These are phyloP conservation scores for Leucosporidium scottii DNA, from an alignment of 768 basidiomycete species.

Conservation along the genomic window DNA sequence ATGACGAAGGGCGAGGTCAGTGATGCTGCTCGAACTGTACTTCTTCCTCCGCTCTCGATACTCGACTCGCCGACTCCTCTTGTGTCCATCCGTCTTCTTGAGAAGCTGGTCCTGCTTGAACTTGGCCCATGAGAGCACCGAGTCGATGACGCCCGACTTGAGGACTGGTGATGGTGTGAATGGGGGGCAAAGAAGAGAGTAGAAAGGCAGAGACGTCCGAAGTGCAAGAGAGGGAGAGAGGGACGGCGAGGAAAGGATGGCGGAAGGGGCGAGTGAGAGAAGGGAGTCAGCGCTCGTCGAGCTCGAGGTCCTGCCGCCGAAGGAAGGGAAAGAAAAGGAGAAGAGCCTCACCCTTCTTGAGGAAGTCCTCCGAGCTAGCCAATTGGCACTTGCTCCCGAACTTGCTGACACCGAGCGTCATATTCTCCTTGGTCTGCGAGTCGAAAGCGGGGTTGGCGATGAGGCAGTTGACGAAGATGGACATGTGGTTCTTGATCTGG, in stretches of 20 bases:
- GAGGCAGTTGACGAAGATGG: slow-evolving; percentile 91
- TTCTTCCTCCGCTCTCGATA: background rate
- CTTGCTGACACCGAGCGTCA: slow-evolving; percentile 77
- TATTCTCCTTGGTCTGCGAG: slow-evolving; percentile 95
- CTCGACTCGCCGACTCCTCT: slow-evolving; percentile 64
- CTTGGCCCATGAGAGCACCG: slow-evolving; percentile 90
- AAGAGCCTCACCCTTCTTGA: slow-evolving; percentile 75
- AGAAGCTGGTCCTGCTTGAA: slow-evolving; percentile 93
- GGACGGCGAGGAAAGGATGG: slow-evolving; percentile 15
- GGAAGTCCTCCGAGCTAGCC: slow-evolving; percentile 67
- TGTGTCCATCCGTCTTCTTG: slow-evolving; percentile 89
- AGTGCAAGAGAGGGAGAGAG: too few relatives aligned
- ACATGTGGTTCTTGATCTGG: slow-evolving; percentile 96
- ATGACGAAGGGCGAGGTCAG: background rate
- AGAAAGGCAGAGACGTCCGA: too few relatives aligned
- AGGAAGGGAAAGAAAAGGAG: too few relatives aligned
- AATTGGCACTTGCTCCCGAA: slow-evolving; percentile 77
- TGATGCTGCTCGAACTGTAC: background rate
- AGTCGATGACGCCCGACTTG: slow-evolving; percentile 84
- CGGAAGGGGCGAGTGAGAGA: background rate
- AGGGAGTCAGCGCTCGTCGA: too few relatives aligned
- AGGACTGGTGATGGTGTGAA: slow-evolving; percentile 52
- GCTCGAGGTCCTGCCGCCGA: too few relatives aligned
- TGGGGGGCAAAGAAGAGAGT: too few relatives aligned
- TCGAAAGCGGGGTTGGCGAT: slow-evolving; percentile 98